Percentiles rank a stretch among this genome's conserved stretches.
These are phyloP conservation scores for Hymenotorrendiella dingleyae DNA, from an alignment of 2,329 filamentous ascomycete genomes.

Conservation along the genomic window DNA sequence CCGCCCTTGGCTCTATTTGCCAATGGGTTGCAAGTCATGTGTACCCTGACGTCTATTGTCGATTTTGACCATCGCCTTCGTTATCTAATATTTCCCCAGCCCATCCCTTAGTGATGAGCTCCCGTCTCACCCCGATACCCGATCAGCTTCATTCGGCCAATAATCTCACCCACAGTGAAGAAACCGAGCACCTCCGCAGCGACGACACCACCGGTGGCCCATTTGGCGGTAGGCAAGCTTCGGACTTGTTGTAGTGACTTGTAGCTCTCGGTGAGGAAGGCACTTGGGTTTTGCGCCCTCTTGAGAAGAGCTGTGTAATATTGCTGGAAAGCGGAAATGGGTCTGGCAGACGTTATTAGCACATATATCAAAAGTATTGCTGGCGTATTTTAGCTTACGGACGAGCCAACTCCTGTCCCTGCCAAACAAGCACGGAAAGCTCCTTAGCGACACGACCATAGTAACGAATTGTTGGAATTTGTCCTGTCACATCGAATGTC, in stretches of 20 bases:
- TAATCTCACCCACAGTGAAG: constrained; percentile 96
- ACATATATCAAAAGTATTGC: background rate
- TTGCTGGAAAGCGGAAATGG: constrained; percentile 73
- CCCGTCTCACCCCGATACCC: constrained; percentile 73
- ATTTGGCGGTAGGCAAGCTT: constrained; percentile 64
- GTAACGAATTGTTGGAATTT: constrained; percentile 83
- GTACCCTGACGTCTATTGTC: constrained; percentile 10
- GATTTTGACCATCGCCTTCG: background rate
- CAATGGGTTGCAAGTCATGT: constrained; percentile 2
- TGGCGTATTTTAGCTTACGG: constrained; percentile 63
- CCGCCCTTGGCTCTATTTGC: constrained; percentile 6
- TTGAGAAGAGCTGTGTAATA: constrained; percentile 76
- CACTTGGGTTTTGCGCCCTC: constrained; percentile 61
- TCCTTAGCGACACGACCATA: constrained; percentile 87
- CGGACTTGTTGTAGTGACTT: constrained; percentile 55
- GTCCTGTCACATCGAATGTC: constrained; percentile 47
- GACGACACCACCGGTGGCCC: constrained; percentile 70
- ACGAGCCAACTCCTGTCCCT: constrained; percentile 83
- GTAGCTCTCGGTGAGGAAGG: constrained; percentile 48
- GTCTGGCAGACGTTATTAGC: constrained; percentile 42
- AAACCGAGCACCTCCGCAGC: constrained; percentile 86
- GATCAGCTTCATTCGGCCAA: constrained; percentile 90
- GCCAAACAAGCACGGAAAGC: constrained; percentile 80
- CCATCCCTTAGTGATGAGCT: constrained; percentile 46
- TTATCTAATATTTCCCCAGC: background rate